Conservation (phyloP, 1,284 basidiomycete genomes). For the Ganoderma boninense region DNA sequence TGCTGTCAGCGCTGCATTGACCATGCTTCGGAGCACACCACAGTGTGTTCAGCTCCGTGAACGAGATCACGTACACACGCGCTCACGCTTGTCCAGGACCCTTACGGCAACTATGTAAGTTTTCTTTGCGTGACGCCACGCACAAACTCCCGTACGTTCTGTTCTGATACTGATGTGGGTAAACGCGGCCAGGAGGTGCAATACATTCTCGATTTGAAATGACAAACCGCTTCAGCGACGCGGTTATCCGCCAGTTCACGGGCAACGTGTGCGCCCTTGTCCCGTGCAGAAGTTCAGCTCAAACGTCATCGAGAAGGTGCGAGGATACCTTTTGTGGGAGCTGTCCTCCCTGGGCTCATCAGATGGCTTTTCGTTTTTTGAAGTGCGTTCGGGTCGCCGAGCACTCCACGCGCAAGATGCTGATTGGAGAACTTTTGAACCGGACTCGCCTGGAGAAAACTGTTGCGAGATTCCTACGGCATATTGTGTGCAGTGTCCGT, state of each 20-base stretch:
- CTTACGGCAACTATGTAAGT: slow-evolving; percentile 94
- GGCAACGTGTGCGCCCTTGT: slow-evolving; percentile 97
- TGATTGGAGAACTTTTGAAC: slow-evolving; percentile 96
- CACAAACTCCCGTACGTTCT: slow-evolving; percentile 9
- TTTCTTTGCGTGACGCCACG: slow-evolving; percentile 5
- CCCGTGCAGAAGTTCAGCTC: slow-evolving; percentile 99
- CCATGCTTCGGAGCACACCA: slow-evolving; percentile 94
- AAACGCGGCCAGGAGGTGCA: slow-evolving; percentile 80
- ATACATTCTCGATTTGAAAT: slow-evolving; percentile 98
- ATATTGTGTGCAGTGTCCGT: slow-evolving; percentile 90
- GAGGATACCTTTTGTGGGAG: slow-evolving; percentile 19
- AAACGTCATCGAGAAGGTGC: slow-evolving; percentile 92
- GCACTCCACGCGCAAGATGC: slow-evolving; percentile 90
- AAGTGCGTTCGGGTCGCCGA: slow-evolving; percentile 98
- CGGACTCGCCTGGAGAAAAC: slow-evolving; percentile 94
- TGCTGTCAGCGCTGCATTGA: slow-evolving; percentile 98
- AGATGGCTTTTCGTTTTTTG: background rate
- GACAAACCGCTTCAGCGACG: slow-evolving; percentile 97
- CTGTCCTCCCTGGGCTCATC: slow-evolving; percentile 11
- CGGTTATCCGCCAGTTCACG: slow-evolving; percentile 95
- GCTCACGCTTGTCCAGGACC: slow-evolving; percentile 97
- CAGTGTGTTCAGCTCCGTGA: slow-evolving; percentile 97
- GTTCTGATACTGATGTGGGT: slow-evolving; percentile 27
- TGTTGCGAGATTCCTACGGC: slow-evolving; percentile 94
- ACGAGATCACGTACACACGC: slow-evolving; percentile 99